Evolutionary conservation across 352 stramenopile genomes (phyloP), one percentile per base, ranked within the genome.

Genomic region (Globisporangium spiculum): DNA sequence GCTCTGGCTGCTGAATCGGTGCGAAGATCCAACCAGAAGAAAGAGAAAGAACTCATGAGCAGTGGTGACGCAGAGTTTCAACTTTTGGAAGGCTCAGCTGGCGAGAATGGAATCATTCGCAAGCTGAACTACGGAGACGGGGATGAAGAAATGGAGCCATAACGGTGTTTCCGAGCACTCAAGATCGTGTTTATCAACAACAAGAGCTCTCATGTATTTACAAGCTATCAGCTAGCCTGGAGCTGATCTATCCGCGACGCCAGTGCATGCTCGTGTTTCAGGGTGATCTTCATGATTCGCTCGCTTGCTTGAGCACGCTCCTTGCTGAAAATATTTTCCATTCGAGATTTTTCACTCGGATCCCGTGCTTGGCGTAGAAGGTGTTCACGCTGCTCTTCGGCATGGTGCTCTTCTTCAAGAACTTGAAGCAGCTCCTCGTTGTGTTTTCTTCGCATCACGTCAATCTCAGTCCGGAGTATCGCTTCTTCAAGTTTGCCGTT

Each of bases 361-460:
- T 74, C 67, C 16, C 55, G 67, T 0, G 78, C 76, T 64, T 91
- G 79, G 0, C 66, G 70, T 18, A 93, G 38, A 27, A 94, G 70
- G 63, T 89, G 78, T 27, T 93, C 84, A 1, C 89, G 82, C 52
- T 94, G 84, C 69, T 93, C 86, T 71, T 96, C 89, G 0, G 86
- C 83, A 32, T 92, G 82, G 52, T 95, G 83, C 34, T 95, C 89
- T 63, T 94, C 76, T 58, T 94, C 77, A 4, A 96, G 71, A 27
- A 94, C 74, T 7, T 76, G 71, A 1, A 95, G 65, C 14, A 96
- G 55, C 66, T 93, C 82, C 50, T 88, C 75, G 52, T 95, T 96
- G 34, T 95, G 89, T 14, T 75, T 70, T 38, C 81, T 69, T 8
- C 84, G 76, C 32, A 96, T 71, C 1, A 79, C 68, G 16, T 89